Base-by-base conservation (phyloP, 768 basidiomycete genomes). In the Amylocystis lapponica region DNA sequence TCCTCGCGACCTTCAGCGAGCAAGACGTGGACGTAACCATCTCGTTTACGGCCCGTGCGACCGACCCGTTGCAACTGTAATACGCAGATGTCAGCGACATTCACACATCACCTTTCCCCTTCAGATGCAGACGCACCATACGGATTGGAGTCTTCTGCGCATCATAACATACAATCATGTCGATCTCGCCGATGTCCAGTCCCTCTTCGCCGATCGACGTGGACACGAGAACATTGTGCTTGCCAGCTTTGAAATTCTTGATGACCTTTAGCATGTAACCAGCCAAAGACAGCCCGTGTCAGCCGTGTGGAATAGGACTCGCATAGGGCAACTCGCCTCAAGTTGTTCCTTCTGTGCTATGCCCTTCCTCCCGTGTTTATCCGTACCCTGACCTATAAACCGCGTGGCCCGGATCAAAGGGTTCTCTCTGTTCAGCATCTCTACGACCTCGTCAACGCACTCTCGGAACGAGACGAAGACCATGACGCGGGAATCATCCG, bases 141-240 rank as follows among this genome's bases (percentile, higher is more conserved):
- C 94, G 89, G 49, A 97, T 93, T 1, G 94, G 86, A 1, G 90
- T 90, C 68, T 95, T 96, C 55, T 94, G 90, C 20, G 93, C 83
- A 52, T 99, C 96, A 61, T 98, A 99, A 56, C 94, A 97, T 36
- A 97, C 70, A 43, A 97, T 95, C 57, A 93, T 71, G 60, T 99
- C 96, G 13, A 99, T 84, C 60, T 96, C 94, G 25, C 96, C 96
- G 43, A 99, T 99, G 61, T 99, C 96, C 14, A 99, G 72, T 45
- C 96, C 96, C 63, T 99, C 96, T 65, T 99, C 96, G 17, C 96
- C 96, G 42, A 99, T 91, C 3, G 87, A 95, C 4, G 96, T 98
- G 1, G 94, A 86, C 7, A 99, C 95, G 10, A 99, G 69, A 27
- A 96, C 82, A 53, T 99, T 99, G 61, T 78, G 91, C 46, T 81